Evolutionary conservation across 139 green algal genomes (phyloP).

Genomic region (Chlamydomonas incerta): DNA sequence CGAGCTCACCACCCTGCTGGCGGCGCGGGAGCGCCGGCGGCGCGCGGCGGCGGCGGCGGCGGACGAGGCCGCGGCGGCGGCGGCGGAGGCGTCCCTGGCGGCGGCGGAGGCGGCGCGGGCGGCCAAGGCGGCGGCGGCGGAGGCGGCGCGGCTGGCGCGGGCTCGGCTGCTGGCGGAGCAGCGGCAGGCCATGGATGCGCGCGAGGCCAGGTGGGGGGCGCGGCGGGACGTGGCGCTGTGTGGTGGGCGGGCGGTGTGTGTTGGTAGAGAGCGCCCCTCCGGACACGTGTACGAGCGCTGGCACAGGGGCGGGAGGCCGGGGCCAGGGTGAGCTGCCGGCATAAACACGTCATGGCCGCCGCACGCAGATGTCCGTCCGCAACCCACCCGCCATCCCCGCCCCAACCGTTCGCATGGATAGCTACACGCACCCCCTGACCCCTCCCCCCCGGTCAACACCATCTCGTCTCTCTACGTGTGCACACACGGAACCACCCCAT

Average conservation of each 20-base stretch:
- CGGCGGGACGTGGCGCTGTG: background rate
- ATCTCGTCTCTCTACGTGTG: too few relatives aligned
- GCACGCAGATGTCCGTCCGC: too few relatives aligned
- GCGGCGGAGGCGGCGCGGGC: slow-evolving; percentile 7
- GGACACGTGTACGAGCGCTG: too few relatives aligned
- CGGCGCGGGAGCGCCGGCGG: background rate
- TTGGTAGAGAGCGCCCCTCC: too few relatives aligned
- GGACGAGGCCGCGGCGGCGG: slow-evolving; percentile 7
- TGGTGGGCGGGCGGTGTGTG: background rate
- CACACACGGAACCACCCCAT: too few relatives aligned
- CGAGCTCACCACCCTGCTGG: slow-evolving; percentile 28
- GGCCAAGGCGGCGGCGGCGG: slow-evolving; percentile 11
- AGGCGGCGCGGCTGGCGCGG: slow-evolving; percentile 13
- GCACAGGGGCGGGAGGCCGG: too few relatives aligned
- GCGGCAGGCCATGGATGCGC: slow-evolving; percentile 4
- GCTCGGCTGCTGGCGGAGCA: slow-evolving; percentile 25
- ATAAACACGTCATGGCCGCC: too few relatives aligned
- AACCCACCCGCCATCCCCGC: too few relatives aligned
- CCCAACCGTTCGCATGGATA: too few relatives aligned
- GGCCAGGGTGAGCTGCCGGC: too few relatives aligned
- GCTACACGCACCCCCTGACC: too few relatives aligned
- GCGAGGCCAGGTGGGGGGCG: background rate
- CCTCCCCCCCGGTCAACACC: too few relatives aligned
- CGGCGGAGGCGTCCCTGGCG: background rate
- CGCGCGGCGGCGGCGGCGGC: slow-evolving; percentile 5